These are phyloP conservation scores for Ruellia speciosa DNA, from an alignment of 305 asterid species.

Conservation along the genomic window DNA sequence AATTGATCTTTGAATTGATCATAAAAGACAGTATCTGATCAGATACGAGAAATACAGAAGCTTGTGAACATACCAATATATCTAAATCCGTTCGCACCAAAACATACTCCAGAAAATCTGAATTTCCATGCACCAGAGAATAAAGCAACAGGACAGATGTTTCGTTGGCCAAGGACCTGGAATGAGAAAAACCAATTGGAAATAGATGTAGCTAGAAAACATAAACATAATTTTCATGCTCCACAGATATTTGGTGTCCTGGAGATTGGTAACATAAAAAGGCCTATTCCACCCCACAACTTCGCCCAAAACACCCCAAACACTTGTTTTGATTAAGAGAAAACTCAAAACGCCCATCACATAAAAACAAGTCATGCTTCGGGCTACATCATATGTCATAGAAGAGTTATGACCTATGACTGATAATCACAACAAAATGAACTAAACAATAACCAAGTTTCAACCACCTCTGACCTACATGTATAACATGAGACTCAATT, in stretches of 20 bases:
- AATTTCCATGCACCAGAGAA: constrained; percentile 15
- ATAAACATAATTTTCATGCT: not conserved
- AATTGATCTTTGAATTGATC: no score
- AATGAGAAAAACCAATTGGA: not conserved
- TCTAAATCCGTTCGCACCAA: constrained; percentile 19
- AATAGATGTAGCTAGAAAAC: not conserved
- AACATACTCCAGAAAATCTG: constrained; percentile 14
- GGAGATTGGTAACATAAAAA: not conserved
- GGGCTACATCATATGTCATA: not conserved
- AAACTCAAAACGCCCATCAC: not conserved
- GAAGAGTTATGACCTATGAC: not conserved
- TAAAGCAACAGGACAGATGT: constrained; percentile 17
- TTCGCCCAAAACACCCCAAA: not conserved
- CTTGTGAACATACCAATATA: constrained; percentile 10
- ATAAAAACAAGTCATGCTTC: not conserved
- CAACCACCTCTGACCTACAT: not conserved
- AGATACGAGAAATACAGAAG: not conserved
- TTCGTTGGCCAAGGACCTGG: constrained; percentile 17
- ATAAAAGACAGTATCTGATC: no score
- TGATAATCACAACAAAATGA: not conserved
- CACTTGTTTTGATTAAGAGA: not conserved
- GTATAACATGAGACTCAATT: not conserved
- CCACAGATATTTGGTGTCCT: not conserved
- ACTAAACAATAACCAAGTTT: not conserved
- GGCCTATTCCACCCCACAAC: not conserved